phyloP scores from a whole-genome alignment of 2,329 filamentous ascomycete genomes.

The Diaporthe citriasiana region DNA sequence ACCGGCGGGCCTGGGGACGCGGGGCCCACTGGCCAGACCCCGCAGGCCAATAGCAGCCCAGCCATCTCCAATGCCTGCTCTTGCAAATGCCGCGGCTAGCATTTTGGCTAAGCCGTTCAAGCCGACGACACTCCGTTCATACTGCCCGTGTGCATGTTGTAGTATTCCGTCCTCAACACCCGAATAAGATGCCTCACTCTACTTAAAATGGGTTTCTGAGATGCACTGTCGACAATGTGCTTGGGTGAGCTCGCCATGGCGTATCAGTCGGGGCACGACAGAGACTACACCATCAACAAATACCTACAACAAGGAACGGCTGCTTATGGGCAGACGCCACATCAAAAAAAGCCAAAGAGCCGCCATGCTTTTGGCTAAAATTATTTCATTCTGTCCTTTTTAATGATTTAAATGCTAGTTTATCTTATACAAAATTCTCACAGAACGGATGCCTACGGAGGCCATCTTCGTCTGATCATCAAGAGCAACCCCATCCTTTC shows the following conservation, averaged over 20 bases:
- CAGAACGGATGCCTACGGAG: not conserved
- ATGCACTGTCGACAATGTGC: not conserved
- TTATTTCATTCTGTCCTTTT: not conserved
- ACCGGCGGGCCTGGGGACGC: slow-evolving; percentile 16
- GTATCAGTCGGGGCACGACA: not conserved
- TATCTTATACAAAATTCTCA: not conserved
- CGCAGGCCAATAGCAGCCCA: slow-evolving; percentile 3
- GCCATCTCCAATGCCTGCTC: slow-evolving; percentile 31
- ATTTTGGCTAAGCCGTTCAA: not conserved
- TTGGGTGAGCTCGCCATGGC: not conserved
- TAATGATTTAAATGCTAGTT: not conserved
- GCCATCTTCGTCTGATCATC: not conserved
- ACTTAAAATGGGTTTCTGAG: too few species aligned
- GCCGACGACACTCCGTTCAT: not conserved
- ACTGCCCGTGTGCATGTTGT: not conserved
- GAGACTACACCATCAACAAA: too few species aligned
- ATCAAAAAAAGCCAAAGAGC: not conserved
- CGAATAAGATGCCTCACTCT: too few species aligned
- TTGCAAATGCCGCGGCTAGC: not conserved
- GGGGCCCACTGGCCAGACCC: not conserved
- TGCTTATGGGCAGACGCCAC: not conserved
- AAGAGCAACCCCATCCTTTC: not conserved
- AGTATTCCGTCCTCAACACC: not conserved
- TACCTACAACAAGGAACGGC: not conserved
- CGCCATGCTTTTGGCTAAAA: not conserved